These are phyloP conservation scores for Mycosphaerella sp. DNA, from an alignment of 2,329 filamentous ascomycete species.

Conservation along the genomic window DNA sequence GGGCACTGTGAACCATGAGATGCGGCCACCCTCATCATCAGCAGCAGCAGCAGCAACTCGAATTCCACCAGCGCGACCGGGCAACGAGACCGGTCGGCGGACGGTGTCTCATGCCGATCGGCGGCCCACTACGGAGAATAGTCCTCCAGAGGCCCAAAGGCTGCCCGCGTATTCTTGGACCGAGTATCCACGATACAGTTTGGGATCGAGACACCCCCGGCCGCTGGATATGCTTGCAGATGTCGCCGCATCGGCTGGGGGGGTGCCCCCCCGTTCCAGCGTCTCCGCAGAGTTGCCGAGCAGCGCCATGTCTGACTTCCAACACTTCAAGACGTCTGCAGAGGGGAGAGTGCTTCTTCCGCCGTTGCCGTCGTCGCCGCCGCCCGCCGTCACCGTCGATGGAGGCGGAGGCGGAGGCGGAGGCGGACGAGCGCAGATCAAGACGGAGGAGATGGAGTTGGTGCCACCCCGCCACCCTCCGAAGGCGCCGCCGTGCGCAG, in stretches of 20 bases:
- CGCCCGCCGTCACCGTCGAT: too few species aligned
- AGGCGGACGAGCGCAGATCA: too few species aligned
- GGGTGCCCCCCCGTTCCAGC: neutral
- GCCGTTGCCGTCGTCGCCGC: neutral
- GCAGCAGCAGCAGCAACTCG: too few species aligned
- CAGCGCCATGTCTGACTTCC: neutral
- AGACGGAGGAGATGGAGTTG: too few species aligned
- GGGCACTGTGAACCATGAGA: too few species aligned
- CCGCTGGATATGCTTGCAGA: conserved; percentile 10
- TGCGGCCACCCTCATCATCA: too few species aligned
- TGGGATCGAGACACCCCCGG: conserved; percentile 6
- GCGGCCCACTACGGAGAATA: neutral
- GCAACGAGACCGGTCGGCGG: neutral
- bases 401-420: too few species aligned
- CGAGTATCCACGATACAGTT: conserved; percentile 16
- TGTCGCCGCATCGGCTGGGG: neutral
- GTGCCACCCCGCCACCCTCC: too few species aligned
- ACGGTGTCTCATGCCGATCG: neutral
- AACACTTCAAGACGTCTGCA: conserved; percentile 1
- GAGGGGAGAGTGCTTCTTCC: neutral
- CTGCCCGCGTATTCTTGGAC: conserved; percentile 18
- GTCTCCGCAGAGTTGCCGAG: neutral
- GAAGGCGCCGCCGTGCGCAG: too few species aligned
- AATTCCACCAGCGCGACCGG: neutral
- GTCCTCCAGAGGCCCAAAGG: neutral